Base-by-base conservation (phyloP, 306 rosid genomes). In the Dalbergia cochinchinensis region DNA sequence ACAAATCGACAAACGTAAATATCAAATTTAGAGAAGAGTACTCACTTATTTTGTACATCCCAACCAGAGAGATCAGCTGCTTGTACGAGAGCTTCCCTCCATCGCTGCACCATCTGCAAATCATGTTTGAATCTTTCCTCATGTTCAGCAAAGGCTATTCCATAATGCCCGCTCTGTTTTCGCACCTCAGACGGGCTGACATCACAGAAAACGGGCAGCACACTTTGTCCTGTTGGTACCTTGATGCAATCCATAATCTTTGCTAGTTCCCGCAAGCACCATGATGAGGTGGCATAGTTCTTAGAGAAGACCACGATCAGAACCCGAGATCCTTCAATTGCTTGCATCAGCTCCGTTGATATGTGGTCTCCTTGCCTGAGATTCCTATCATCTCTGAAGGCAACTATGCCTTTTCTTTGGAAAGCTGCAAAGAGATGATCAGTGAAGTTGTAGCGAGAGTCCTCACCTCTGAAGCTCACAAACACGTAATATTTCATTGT, bases 241-340 rank as follows among this genome's bases (percentile, higher is more conserved):
- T 26, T 41, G 7, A 37, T 42, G 51, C 18, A 54, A 8, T 74
- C 70, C 0, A 37, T 34, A 5, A 74, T 74, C 60, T 62, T 62
- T 33, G 35, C 35, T 7, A 75, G 71, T 33, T 75, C 79, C 6
- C 16, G 60, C 71, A 75, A 62, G 70, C 79, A 62, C 79, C 71
- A 75, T 3, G 62, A 26, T n/a, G 79, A 75, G 4, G 35, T 18
- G 11, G 79, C 79, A 18, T 61, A 75, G 19, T 47, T 47, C n/a
- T n/a, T n/a, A n/a, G n/a, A n/a, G n/a, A n/a, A n/a, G n/a, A n/a
- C n/a, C n/a, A n/a, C n/a, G n/a, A n/a, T n/a, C n/a, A n/a, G n/a
- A n/a, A n/a, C n/a, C n/a, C n/a, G n/a, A n/a, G n/a, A n/a, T n/a
- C 18, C 70, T 53, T 62, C 62, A 31, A 75, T 75, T 31, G 61